Evolutionary conservation across 768 basidiomycete species (phyloP).

Genomic region (Suillus lakei): DNA sequence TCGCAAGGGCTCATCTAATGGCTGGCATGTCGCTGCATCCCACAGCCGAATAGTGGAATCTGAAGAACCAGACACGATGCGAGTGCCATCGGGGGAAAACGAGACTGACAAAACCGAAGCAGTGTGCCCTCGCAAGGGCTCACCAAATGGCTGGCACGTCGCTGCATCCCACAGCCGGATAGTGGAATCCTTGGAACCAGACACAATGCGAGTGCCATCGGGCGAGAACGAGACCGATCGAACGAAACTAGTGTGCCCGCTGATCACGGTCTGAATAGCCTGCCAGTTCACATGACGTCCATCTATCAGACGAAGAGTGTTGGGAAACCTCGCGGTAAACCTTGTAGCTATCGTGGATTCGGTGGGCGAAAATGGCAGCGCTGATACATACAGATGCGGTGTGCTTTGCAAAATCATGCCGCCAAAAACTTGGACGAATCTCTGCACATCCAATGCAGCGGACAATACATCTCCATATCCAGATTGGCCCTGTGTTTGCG

Average conservation of each 20-base stretch:
- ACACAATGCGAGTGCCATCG: conserved; percentile 19
- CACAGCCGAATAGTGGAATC: too few species aligned
- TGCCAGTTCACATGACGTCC: conserved; percentile 5
- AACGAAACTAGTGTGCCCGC: conserved; percentile 2
- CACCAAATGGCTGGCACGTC: too few species aligned
- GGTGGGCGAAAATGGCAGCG: conserved; percentile 25
- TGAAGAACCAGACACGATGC: too few species aligned
- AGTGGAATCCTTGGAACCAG: too few species aligned
- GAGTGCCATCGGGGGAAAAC: too few species aligned
- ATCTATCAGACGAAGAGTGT: not conserved
- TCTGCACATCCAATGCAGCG: conserved; percentile 10
- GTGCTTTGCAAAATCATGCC: conserved; percentile 18
- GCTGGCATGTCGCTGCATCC: too few species aligned
- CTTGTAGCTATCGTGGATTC: conserved; percentile 29
- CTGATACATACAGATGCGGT: conserved; percentile 32
- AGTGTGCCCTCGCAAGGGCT: too few species aligned
- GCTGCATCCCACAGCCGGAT: too few species aligned
- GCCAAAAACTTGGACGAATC: conserved; percentile 20
- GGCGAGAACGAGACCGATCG: conserved; percentile 2
- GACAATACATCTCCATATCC: not conserved
- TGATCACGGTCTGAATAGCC: conserved; percentile 7
- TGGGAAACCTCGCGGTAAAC: not conserved
- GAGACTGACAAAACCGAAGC: too few species aligned
- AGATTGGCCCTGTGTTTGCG: not conserved
- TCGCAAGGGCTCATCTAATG: too few species aligned